A percentile compares a stretch with the other conserved stretches of the same genome.
phyloP scores from a whole-genome alignment of 495 filamentous ascomycete genomes.

The Penicillium maclennaniae region DNA sequence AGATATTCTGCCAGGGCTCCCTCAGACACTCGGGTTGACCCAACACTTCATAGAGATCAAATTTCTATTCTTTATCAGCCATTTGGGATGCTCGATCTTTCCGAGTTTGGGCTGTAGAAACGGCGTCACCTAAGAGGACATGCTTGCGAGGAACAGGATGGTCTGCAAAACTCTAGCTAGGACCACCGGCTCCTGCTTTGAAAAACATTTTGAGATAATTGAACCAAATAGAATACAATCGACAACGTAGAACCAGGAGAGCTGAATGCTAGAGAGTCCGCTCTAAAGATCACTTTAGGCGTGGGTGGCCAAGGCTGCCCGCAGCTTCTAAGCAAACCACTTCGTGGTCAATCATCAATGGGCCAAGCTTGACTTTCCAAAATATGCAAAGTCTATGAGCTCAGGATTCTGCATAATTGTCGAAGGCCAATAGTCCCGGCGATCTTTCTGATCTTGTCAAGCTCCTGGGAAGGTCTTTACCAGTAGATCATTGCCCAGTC shows the following conservation, averaged over 20 bases:
- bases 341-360: slow-evolving; percentile 21
- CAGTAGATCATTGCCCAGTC: slow-evolving; percentile 20
- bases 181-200: not conserved
- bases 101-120: slow-evolving; percentile 6
- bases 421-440: slow-evolving; percentile 10
- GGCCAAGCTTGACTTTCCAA: slow-evolving; percentile 2
- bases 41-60: not conserved
- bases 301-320: not conserved
- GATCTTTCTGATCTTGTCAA: not conserved
- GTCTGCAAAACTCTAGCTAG: slow-evolving; percentile 21
- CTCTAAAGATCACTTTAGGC: not conserved
- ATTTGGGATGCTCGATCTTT: not conserved
- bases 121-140: not conserved
- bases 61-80: slow-evolving; percentile 5
- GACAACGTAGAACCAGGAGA: slow-evolving; percentile 6
- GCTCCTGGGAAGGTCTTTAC: slow-evolving; percentile 17
- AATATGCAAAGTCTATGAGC: not conserved
- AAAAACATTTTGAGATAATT: not conserved
- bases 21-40: not conserved
- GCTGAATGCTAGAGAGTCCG: not conserved
- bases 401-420: slow-evolving; percentile 2
- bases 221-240: not conserved
- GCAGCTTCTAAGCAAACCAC: slow-evolving; percentile 13
- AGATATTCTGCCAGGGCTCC: not conserved
- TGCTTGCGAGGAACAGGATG: not conserved